phyloP scores from a whole-genome alignment of 176 grass and related monocot genomes.

The Aegilops sharonensis region DNA sequence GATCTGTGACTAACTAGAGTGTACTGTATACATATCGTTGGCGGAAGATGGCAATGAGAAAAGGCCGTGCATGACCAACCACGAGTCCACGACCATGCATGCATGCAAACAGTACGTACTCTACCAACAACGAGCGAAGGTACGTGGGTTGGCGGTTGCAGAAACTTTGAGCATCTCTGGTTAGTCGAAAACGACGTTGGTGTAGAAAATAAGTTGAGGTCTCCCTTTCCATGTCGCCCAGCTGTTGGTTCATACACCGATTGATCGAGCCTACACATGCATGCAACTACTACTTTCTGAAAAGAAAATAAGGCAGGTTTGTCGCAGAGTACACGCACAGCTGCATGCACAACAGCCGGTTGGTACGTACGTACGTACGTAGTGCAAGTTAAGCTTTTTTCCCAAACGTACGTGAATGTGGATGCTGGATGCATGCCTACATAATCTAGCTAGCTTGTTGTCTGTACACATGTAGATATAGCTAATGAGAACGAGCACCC shows the following conservation, averaged over 20 bases:
- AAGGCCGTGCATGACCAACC: not conserved
- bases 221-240: not conserved
- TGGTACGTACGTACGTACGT: not conserved
- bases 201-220: not conserved
- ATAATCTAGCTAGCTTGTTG: not conserved
- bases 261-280: not conserved
- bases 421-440: not conserved
- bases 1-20: no score
- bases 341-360: not conserved
- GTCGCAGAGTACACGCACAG: not conserved
- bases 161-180: no score
- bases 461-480: not conserved
- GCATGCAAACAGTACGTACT: no score
- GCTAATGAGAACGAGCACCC: not conserved
- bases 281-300: not conserved
- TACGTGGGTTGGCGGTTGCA: not conserved
- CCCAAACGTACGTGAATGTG: not conserved
- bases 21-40: no score
- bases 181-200: not conserved
- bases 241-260: not conserved
- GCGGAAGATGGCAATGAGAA: not conserved
- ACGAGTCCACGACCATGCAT: no score
- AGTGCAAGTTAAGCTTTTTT: no score
- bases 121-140: no score
- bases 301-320: no score